These are phyloP conservation scores for Zychaea mexicana DNA, from an alignment of 371 early-diverging fungal species.

Conservation along the genomic window DNA sequence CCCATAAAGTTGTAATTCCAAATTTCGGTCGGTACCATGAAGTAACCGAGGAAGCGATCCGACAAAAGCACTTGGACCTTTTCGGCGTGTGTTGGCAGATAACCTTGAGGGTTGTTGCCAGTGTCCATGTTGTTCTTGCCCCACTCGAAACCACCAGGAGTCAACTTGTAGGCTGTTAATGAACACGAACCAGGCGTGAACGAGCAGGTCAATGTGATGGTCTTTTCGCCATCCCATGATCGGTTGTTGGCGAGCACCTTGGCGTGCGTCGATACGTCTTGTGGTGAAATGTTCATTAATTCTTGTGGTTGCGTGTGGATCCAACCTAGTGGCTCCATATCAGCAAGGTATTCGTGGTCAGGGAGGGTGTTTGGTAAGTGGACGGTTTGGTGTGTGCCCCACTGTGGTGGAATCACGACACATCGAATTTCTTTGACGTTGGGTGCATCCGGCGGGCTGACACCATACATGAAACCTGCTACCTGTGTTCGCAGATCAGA, in stretches of 20 bases:
- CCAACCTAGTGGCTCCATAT: conserved; percentile 97
- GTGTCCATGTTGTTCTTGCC: conserved; percentile 82
- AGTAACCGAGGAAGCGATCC: conserved; percentile 96
- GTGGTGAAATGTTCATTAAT: conserved; percentile 87
- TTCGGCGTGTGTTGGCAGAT: conserved; percentile 87
- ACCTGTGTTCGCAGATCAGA: conserved; percentile 96
- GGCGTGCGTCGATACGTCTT: conserved; percentile 92
- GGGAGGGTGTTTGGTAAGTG: conserved; percentile 89
- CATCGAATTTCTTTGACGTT: conserved; percentile 96
- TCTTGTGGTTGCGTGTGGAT: conserved; percentile 97
- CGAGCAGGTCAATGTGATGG: conserved; percentile 88
- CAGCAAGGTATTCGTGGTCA: conserved; percentile 88
- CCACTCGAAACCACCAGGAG: conserved; percentile 96
- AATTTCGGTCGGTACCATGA: conserved; percentile 94
- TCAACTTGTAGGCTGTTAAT: conserved; percentile 92
- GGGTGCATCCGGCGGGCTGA: conserved; percentile 89
- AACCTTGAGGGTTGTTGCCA: conserved; percentile 84
- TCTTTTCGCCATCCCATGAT: conserved; percentile 95
- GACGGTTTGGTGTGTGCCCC: conserved; percentile 94
- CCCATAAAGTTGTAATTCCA: conserved; percentile 98
- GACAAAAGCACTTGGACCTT: conserved; percentile 94
- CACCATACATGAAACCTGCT: conserved; percentile 95
- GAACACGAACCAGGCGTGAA: conserved; percentile 98
- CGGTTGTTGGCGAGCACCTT: conserved; percentile 85
- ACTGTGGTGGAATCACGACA: conserved; percentile 96